phyloP scores from a whole-genome alignment of 768 basidiomycete genomes.

The Podaxis carcinomalis region DNA sequence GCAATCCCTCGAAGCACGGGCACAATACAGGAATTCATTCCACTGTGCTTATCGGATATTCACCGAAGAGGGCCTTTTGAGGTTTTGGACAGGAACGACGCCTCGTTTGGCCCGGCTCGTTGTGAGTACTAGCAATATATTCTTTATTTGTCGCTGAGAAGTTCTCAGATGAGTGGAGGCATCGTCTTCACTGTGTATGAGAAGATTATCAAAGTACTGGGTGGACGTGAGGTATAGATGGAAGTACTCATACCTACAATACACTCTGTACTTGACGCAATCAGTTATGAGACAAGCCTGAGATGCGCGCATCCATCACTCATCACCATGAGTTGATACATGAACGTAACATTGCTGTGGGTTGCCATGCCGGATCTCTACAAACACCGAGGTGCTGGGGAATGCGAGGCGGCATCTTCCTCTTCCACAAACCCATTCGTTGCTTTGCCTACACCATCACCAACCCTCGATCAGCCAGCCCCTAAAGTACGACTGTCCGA shows the following conservation, averaged over 20 bases:
- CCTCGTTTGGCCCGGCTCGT: conserved; percentile 83
- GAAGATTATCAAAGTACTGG: conserved; percentile 52
- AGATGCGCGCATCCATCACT: too few relatives aligned
- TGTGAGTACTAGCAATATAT: conserved; percentile 38
- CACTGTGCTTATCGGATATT: conserved; percentile 95
- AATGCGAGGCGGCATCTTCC: too few relatives aligned
- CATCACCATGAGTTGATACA: too few relatives aligned
- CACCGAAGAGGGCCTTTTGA: conserved; percentile 86
- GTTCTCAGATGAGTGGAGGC: conserved; percentile 76
- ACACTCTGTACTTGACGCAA: background rate
- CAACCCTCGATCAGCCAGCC: background rate
- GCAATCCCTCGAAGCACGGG: conserved; percentile 84
- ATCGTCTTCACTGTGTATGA: conserved; percentile 94
- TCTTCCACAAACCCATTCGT: too few relatives aligned
- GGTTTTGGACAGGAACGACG: conserved; percentile 97
- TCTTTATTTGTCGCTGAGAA: background rate
- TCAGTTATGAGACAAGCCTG: background rate
- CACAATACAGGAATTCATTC: conserved; percentile 89
- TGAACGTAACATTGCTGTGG: too few relatives aligned
- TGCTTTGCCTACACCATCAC: too few relatives aligned
- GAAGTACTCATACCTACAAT: background rate
- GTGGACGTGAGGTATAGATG: conserved; percentile 5
- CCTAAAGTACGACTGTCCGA: too few relatives aligned
- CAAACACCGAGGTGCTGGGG: too few relatives aligned
- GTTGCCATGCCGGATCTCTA: too few relatives aligned